phyloP scores from a whole-genome alignment of 345 rosid species.

The Populus deltoides region DNA sequence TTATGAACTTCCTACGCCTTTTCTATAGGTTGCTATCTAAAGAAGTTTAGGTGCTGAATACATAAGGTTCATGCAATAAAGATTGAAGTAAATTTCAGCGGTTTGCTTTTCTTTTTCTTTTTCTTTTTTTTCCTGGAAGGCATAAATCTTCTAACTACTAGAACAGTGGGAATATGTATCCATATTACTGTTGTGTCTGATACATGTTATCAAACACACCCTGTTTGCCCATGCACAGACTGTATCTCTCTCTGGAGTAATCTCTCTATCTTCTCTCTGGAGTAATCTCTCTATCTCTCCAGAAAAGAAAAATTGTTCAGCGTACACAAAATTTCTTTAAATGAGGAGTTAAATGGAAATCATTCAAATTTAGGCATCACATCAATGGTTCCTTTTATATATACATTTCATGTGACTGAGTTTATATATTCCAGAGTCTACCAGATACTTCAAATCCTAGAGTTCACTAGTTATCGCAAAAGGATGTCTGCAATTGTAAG shows the following conservation, averaged over 20 bases:
- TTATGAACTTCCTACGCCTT: not conserved
- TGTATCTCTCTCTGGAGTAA: too few species aligned
- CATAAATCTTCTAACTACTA: not conserved
- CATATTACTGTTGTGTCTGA: not conserved
- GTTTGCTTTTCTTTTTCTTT: too few species aligned
- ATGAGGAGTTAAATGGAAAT: not conserved
- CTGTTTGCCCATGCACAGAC: not conserved
- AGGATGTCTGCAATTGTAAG: conserved; percentile 92
- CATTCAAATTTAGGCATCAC: not conserved
- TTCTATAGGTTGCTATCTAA: not conserved
- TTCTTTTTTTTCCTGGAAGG: too few species aligned
- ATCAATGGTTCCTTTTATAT: not conserved
- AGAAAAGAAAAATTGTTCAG: too few species aligned
- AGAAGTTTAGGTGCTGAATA: too few species aligned
- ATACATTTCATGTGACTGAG: conserved; percentile 4
- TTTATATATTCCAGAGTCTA: conserved; percentile 50
- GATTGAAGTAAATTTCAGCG: too few species aligned
- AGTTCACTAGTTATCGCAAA: conserved; percentile 78
- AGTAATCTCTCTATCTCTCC: too few species aligned
- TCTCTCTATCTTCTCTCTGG: too few species aligned
- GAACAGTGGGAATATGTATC: not conserved
- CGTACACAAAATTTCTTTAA: not conserved
- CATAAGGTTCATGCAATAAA: too few species aligned
- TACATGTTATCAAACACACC: not conserved
- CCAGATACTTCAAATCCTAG: conserved; percentile 75